phyloP scores from a whole-genome alignment of 1,284 basidiomycete species.

The Cryptococcus amylolentus region DNA sequence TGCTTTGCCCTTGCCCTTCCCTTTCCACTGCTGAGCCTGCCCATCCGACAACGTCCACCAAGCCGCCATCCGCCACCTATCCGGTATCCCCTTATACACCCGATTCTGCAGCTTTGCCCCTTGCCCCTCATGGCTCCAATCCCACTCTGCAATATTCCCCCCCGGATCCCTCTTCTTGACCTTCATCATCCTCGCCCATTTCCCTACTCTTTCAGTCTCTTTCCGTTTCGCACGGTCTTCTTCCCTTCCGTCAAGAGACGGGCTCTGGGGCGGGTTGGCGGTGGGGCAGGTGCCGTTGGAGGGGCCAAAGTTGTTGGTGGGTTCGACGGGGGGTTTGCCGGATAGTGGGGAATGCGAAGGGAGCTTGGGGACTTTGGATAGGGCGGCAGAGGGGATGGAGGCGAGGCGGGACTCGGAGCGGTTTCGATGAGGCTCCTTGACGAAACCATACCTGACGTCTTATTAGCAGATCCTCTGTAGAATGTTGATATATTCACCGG shows the following conservation, averaged over 20 bases:
- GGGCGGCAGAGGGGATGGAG: conserved; percentile 60
- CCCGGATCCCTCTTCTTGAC: conserved; percentile 63
- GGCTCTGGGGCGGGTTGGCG: conserved; percentile 7
- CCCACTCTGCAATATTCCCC: conserved; percentile 73
- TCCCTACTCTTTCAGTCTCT: conserved; percentile 69
- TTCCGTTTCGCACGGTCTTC: conserved; percentile 48
- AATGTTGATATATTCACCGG: conserved; percentile 56
- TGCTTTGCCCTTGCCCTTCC: conserved; percentile 30
- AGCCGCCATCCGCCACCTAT: conserved; percentile 87
- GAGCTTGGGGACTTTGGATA: conserved; percentile 61
- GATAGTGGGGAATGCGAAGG: conserved; percentile 49
- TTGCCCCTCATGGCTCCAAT: conserved; percentile 60
- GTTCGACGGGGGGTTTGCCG: conserved; percentile 37
- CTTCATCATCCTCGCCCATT: conserved; percentile 84
- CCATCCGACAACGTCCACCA: conserved; percentile 72
- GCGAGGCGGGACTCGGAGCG: conserved; percentile 68
- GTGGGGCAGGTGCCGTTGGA: conserved; percentile 11
- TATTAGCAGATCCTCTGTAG: conserved; percentile 1
- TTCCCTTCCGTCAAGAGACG: conserved; percentile 10
- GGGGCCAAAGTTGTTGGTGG: conserved; percentile 15
- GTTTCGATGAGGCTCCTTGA: conserved; percentile 58
- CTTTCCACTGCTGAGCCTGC: conserved; percentile 24
- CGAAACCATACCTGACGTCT: conserved; percentile 75
- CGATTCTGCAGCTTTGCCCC: conserved; percentile 62
- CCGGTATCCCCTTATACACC: conserved; percentile 93